A percentile compares a stretch with the other conserved stretches of the same genome.
phyloP scores from a whole-genome alignment of 345 rosid genomes.

The Gossypium stocksii region DNA sequence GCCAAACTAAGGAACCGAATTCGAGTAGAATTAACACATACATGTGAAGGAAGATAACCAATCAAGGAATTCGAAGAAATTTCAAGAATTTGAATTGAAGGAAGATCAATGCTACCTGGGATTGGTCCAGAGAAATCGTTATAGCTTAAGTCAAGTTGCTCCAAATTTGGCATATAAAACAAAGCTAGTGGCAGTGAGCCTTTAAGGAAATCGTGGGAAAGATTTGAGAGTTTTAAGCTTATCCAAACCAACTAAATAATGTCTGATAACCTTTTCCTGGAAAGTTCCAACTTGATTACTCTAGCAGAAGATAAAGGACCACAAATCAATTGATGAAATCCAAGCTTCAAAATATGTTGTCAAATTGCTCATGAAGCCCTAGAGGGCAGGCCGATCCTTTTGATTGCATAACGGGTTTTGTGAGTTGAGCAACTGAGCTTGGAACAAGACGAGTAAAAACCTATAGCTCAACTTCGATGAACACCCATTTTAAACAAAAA shows the following conservation, averaged over 20 bases:
- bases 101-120: not conserved
- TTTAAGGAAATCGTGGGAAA: not conserved
- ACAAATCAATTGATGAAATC: not conserved
- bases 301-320: not conserved
- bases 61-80: not conserved
- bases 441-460: not conserved
- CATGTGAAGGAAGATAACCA: not conserved
- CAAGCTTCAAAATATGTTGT: not conserved
- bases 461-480: not conserved
- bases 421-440: not conserved
- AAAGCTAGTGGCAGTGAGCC: not conserved
- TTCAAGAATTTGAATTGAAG: not conserved
- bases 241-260: not conserved
- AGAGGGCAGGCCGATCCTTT: not conserved
- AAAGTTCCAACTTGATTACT: not conserved
- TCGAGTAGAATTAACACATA: not conserved
- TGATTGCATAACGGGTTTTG: not conserved
- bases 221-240: not conserved
- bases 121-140: not conserved
- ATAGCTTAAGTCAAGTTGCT: constrained; percentile 1
- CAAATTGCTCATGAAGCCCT: not conserved
- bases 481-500: not conserved
- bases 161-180: not conserved
- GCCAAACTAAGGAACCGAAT: not conserved
- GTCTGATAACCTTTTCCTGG: not conserved